Conservation (phyloP, 2,329 filamentous ascomycete genomes). For the Malbranchea zuffiana region DNA sequence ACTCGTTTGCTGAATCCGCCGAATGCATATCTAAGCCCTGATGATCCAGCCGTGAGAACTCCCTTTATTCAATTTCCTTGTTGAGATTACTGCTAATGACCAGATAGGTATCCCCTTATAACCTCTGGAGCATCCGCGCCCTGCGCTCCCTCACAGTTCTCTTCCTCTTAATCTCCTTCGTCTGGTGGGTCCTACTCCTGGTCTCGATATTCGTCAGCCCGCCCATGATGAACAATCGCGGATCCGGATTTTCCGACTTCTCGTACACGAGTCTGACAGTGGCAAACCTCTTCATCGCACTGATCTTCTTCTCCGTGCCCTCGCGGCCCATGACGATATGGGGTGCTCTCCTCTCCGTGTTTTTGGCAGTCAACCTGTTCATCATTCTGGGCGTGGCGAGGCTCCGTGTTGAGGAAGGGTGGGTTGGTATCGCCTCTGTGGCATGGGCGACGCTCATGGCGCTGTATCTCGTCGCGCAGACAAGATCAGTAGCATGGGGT, state of each 20-base stretch:
- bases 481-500: constrained; percentile 78
- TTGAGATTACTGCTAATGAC: background rate
- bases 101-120: constrained; percentile 68
- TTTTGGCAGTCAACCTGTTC: constrained; percentile 65
- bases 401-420: constrained; percentile 73
- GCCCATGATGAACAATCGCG: constrained; percentile 71
- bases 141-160: constrained; percentile 67
- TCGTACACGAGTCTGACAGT: constrained; percentile 69
- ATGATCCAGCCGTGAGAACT: constrained; percentile 62
- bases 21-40: constrained; percentile 56
- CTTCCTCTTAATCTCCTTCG: constrained; percentile 62
- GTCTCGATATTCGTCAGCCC: constrained; percentile 84
- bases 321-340: constrained; percentile 68
- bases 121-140: constrained; percentile 79
- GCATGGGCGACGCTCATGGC: constrained; percentile 72
- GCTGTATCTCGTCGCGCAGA: constrained; percentile 66
- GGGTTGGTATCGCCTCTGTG: constrained; percentile 79
- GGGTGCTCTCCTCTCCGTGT: constrained; percentile 53
- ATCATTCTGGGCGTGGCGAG: constrained; percentile 65
- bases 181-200: constrained; percentile 92
- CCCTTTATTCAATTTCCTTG: background rate
- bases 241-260: constrained; percentile 87
- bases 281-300: constrained; percentile 60
- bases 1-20: constrained; percentile 61
- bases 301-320: constrained; percentile 81